phyloP scores from a whole-genome alignment of 2,329 filamentous ascomycete genomes.

The Pezicula radicicola region DNA sequence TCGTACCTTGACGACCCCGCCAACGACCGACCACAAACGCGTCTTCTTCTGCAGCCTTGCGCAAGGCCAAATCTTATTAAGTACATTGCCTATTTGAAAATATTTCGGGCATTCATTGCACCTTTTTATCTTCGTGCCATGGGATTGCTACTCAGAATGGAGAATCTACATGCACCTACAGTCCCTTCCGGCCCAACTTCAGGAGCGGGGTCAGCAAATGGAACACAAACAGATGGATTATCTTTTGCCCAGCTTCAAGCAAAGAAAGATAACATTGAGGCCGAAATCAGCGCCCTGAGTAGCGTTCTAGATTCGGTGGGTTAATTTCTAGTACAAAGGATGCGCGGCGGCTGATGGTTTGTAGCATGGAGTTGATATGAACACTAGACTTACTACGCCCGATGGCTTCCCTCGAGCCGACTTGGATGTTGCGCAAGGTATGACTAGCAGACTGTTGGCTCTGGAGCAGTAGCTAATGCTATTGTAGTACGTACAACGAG shows the following conservation, averaged over 20 bases:
- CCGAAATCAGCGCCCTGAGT: slow-evolving; percentile 80
- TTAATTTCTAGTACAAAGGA: slow-evolving; percentile 8
- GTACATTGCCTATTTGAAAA: neutral
- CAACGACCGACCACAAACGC: slow-evolving; percentile 5
- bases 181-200: slow-evolving; percentile 77
- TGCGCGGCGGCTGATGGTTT: slow-evolving; percentile 5
- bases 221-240: slow-evolving; percentile 56
- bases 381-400: slow-evolving; percentile 77
- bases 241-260: slow-evolving; percentile 77
- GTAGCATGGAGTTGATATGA: slow-evolving; percentile 92
- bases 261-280: slow-evolving; percentile 82
- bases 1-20: slow-evolving; percentile 10
- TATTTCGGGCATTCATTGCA: neutral
- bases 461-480: slow-evolving; percentile 7
- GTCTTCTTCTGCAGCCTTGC: slow-evolving; percentile 11
- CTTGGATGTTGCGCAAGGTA: slow-evolving; percentile 93
- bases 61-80: slow-evolving; percentile 13
- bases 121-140: slow-evolving; percentile 11
- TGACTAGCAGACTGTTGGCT: slow-evolving; percentile 17
- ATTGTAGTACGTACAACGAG: slow-evolving; percentile 85
- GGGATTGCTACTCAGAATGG: slow-evolving; percentile 44
- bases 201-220: slow-evolving; percentile 53
- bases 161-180: slow-evolving; percentile 66
- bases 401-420: slow-evolving; percentile 93
- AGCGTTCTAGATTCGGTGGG: slow-evolving; percentile 84